phyloP scores from a whole-genome alignment of 2,329 filamentous ascomycete species.

The Pseudogymnoascus sp. region DNA sequence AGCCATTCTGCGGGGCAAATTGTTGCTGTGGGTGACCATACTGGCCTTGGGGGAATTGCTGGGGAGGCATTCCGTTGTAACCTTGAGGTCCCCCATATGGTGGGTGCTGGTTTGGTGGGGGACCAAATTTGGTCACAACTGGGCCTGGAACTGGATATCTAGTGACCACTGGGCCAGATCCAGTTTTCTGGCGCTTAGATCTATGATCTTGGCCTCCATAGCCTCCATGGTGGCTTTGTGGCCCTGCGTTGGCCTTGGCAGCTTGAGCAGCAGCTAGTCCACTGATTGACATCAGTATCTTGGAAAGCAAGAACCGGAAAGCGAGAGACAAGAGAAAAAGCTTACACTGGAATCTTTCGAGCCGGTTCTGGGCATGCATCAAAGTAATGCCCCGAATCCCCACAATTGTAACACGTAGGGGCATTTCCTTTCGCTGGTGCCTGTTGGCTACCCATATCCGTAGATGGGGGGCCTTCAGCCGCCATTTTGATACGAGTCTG shows the following conservation, averaged over 20 bases:
- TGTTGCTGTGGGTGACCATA: conserved; percentile 23
- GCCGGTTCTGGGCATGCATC: conserved; percentile 48
- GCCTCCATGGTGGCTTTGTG: neutral
- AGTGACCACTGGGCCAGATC: conserved; percentile 18
- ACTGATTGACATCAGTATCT: conserved; percentile 15
- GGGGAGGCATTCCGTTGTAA: neutral
- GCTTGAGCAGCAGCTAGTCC: conserved; percentile 14
- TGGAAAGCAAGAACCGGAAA: conserved; percentile 12
- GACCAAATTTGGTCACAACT: conserved; percentile 16
- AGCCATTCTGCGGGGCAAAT: conserved; percentile 18
- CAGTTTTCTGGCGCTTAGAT: conserved; percentile 27
- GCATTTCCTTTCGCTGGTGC: conserved; percentile 5
- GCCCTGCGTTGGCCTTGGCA: conserved; percentile 2
- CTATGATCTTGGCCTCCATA: conserved; percentile 13
- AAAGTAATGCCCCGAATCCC: conserved; percentile 44
- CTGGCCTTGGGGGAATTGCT: neutral
- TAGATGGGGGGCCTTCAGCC: neutral
- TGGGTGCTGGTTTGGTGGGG: conserved; percentile 14
- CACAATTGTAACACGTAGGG: conserved; percentile 48
- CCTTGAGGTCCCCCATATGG: neutral
- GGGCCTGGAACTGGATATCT: conserved; percentile 16
- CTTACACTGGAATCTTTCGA: conserved; percentile 45
- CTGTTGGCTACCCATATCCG: neutral
- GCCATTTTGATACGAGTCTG: neutral
- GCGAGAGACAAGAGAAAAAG: conserved; percentile 18